A percentile compares a stretch with the other conserved stretches of the same genome.
phyloP scores from a whole-genome alignment of 1,284 basidiomycete genomes.

The Naganishia sp. region DNA sequence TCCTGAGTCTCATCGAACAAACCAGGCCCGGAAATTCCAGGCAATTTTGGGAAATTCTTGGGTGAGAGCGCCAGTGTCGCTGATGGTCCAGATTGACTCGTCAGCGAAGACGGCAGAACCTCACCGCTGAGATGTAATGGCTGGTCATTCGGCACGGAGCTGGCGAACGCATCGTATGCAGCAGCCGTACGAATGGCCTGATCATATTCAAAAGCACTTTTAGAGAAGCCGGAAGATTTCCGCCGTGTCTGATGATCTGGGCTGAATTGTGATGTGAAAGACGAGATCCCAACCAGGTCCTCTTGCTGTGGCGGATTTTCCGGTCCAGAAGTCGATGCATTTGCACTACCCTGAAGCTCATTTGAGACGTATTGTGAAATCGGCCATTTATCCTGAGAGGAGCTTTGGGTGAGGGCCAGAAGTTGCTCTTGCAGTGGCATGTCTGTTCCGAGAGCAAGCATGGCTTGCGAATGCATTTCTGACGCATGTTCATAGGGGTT shows the following conservation, averaged over 20 bases:
- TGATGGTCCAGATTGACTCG: constrained; percentile 24
- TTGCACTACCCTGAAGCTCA: not conserved
- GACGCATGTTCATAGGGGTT: constrained; percentile 53
- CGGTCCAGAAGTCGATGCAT: not conserved
- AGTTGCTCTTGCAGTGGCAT: constrained; percentile 33
- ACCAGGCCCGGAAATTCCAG: constrained; percentile 52
- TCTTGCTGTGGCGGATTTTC: not conserved
- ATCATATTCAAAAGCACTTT: constrained; percentile 35
- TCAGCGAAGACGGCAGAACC: constrained; percentile 18
- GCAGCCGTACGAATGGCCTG: constrained; percentile 36
- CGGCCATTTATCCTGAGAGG: constrained; percentile 16
- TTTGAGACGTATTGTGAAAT: constrained; percentile 10
- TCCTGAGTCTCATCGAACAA: constrained; percentile 48
- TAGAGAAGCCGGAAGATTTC: constrained; percentile 1
- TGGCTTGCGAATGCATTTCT: constrained; percentile 53
- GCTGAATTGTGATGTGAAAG: constrained; percentile 21
- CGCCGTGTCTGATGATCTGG: constrained; percentile 13
- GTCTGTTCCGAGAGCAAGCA: constrained; percentile 66
- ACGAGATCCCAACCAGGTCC: constrained; percentile 11
- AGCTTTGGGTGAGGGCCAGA: constrained; percentile 29
- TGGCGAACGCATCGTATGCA: constrained; percentile 38
- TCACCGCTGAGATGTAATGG: constrained; percentile 30
- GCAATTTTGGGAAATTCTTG: constrained; percentile 36
- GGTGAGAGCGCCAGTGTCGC: constrained; percentile 22
- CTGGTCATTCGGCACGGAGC: constrained; percentile 25